Evolutionary conservation across 2,329 filamentous ascomycete species (phyloP).

Genomic region (Westerdykella aurantiaca): DNA sequence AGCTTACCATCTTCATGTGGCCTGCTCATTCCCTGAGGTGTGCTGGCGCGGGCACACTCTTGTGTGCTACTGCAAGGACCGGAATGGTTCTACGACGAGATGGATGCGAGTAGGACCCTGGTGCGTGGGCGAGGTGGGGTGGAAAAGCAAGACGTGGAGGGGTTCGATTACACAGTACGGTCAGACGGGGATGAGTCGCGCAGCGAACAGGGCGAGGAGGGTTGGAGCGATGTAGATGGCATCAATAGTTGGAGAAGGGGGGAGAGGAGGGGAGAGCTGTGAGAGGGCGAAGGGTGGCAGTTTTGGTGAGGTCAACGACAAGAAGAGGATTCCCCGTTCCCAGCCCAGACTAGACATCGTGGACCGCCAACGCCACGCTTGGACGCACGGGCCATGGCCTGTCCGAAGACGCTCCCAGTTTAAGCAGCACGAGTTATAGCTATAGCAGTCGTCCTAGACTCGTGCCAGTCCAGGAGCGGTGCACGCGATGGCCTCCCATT

Average conservation of each 20-base stretch:
- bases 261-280: background rate
- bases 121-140: background rate
- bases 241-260: background rate
- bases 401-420: too few relatives aligned
- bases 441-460: too few relatives aligned
- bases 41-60: constrained; percentile 19
- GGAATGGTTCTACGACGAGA: background rate
- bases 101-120: background rate
- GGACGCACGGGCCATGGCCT: too few relatives aligned
- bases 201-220: constrained; percentile 7
- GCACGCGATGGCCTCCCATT: too few relatives aligned
- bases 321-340: too few relatives aligned
- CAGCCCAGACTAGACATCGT: too few relatives aligned
- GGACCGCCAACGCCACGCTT: too few relatives aligned
- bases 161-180: background rate
- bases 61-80: background rate
- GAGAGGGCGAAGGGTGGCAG: background rate
- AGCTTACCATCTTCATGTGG: constrained; percentile 38
- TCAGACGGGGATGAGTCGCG: background rate
- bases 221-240: constrained; percentile 2
- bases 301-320: too few relatives aligned
- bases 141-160: constrained; percentile 1
- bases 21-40: constrained; percentile 38
- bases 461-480: too few relatives aligned
- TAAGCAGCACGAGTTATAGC: too few relatives aligned